phyloP scores from a whole-genome alignment of 1,284 basidiomycete genomes.

The Trichosporon faecale region DNA sequence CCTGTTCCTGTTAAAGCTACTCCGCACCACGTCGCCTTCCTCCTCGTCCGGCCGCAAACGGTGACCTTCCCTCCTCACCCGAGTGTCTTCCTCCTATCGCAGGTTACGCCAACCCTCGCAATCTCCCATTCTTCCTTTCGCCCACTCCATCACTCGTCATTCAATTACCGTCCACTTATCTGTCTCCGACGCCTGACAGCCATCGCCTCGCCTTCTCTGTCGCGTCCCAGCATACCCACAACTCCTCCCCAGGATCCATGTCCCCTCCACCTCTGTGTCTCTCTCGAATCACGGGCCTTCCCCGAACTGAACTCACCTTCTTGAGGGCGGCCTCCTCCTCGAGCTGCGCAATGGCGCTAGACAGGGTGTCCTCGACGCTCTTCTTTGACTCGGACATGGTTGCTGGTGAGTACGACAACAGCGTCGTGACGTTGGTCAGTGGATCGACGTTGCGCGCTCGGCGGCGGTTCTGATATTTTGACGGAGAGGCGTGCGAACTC shows the following conservation, averaged over 20 bases:
- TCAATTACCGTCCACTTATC: background rate
- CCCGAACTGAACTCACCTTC: conserved; percentile 35
- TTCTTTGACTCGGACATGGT: conserved; percentile 9
- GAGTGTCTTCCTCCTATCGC: background rate
- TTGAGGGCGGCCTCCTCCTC: conserved; percentile 48
- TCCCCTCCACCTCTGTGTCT: background rate
- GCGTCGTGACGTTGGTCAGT: background rate
- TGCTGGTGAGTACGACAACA: background rate
- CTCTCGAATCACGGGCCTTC: background rate
- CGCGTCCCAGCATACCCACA: too few relatives aligned
- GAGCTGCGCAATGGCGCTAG: conserved; percentile 42
- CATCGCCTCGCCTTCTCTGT: too few relatives aligned
- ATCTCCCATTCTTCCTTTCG: background rate
- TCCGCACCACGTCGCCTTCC: background rate
- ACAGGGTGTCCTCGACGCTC: conserved; percentile 32
- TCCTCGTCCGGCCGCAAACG: too few relatives aligned
- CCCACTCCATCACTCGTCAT: background rate
- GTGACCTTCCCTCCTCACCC: background rate
- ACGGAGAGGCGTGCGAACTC: background rate
- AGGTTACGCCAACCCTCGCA: background rate
- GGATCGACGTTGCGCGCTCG: background rate
- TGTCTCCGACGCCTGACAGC: too few relatives aligned
- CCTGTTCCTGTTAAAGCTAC: background rate
- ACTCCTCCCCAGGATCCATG: too few relatives aligned
- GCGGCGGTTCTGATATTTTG: background rate